Conservation (phyloP, 345 rosid genomes). For the Conringia planisiliqua region DNA sequence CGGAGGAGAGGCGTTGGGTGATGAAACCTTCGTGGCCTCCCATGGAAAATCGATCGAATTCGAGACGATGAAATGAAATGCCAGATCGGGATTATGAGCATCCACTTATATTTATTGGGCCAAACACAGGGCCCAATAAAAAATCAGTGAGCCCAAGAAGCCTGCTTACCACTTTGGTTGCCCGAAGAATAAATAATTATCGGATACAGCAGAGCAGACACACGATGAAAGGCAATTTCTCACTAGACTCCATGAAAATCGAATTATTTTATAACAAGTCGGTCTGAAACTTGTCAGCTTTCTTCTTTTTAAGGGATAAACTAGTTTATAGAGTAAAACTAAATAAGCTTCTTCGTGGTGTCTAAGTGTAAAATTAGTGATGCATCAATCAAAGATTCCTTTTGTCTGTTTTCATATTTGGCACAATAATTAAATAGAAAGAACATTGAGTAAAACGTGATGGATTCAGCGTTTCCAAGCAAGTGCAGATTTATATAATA, state of each 20-base stretch:
- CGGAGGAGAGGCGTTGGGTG: slow-evolving; percentile 32
- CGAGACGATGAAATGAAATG: background rate
- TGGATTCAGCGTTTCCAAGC: slow-evolving; percentile 12
- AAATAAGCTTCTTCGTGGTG: background rate
- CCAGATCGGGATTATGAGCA: background rate
- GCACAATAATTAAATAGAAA: slow-evolving; percentile 1
- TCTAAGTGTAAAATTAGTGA: background rate
- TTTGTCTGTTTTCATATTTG: background rate
- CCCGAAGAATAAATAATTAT: too few species aligned
- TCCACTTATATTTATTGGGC: background rate
- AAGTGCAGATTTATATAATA: background rate
- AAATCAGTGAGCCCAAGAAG: background rate
- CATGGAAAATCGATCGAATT: slow-evolving; percentile 18
- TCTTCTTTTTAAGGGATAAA: background rate
- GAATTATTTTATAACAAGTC: background rate
- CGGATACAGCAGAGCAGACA: too few species aligned
- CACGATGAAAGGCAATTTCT: too few species aligned
- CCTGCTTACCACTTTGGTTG: too few species aligned
- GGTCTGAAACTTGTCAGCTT: background rate
- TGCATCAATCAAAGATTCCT: background rate
- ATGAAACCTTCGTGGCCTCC: slow-evolving; percentile 28
- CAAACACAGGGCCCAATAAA: background rate
- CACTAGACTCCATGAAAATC: background rate
- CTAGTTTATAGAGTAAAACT: background rate
- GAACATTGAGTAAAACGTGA: slow-evolving; percentile 23